Evolutionary conservation across 1,284 basidiomycete genomes (phyloP).

Genomic region (Cystobasidium slooffiae): DNA sequence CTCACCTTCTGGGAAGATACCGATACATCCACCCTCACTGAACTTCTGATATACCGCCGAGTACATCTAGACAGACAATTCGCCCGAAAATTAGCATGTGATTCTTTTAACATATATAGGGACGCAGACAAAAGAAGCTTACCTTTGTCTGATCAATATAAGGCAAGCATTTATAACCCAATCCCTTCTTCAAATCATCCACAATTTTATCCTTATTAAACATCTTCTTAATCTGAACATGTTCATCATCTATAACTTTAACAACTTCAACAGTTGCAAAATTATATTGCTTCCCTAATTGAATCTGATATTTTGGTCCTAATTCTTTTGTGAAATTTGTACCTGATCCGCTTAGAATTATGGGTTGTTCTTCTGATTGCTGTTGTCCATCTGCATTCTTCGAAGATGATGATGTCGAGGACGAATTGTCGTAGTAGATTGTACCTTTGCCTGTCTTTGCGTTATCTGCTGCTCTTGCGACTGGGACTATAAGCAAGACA

Average conservation of each 20-base stretch:
- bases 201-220: conserved; percentile 62
- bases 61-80: conserved; percentile 95
- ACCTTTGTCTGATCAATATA: conserved; percentile 47
- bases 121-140: not conserved
- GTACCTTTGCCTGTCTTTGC: conserved; percentile 78
- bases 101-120: not conserved
- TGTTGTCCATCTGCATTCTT: too few species aligned
- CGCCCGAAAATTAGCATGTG: not conserved
- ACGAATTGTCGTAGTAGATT: conserved; percentile 68
- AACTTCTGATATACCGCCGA: conserved; percentile 87
- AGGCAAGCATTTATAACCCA: conserved; percentile 49
- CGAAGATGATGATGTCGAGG: conserved; percentile 49
- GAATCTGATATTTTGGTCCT: conserved; percentile 78
- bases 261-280: conserved; percentile 81
- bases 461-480: conserved; percentile 86
- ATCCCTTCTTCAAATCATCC: conserved; percentile 52
- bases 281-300: conserved; percentile 81
- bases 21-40: conserved; percentile 84
- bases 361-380: conserved; percentile 62
- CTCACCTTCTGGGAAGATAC: conserved; percentile 93
- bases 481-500: conserved; percentile 71
- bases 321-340: conserved; percentile 83
- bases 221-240: conserved; percentile 78
- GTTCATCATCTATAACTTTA: conserved; percentile 87
- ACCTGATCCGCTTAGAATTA: conserved; percentile 72